Evolutionary conservation across 306 rosid species (phyloP), one percentile per base, ranked within the genome.

Genomic region (Pterocarpus macrocarpus): DNA sequence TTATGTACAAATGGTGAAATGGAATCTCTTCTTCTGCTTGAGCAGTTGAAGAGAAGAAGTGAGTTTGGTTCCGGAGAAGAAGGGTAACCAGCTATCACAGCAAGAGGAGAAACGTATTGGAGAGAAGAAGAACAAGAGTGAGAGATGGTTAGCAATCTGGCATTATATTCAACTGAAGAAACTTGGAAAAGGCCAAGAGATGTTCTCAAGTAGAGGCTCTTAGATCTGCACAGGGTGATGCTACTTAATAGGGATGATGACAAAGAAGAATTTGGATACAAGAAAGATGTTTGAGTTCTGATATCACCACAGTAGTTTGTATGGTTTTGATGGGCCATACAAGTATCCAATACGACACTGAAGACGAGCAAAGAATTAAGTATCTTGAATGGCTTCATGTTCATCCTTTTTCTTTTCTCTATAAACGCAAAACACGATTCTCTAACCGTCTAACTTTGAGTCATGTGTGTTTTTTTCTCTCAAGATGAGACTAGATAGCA

Each of bases 11-110:
- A 43, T 66, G 84, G 65, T 38, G 85, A 66, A 10, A 72, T 34
- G 39, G 83, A 62, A 12, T 66, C 70, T 33, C 12, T 71, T 79
- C 3, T 44, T 38, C 64, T 43, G 47, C 47, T 77, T 75, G 87
- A 77, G 89, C 91, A 88, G 71, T 90, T 76, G 82, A 76, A 82
- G 80, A 90, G 92, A 39, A 88, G 75, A 39, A 87, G 82, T 35
- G 88, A 87, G 79, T 82, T 78, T 4, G 78, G 83, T 8, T 50
- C 52, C 56, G 84, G 82, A 14, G 89, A 80, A 77, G 91, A 80
- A 73, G 86, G 87, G 64, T 86, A 87, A 15, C 89, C 89, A 38
- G 82, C 12, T 0, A 52, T 64, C 5, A 63, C 63, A 63, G 52
- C 50, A 14, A 77, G 43, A 66, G 81, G 74, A 65, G 81, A 84